A percentile compares a stretch with the other conserved stretches of the same genome.
These are phyloP conservation scores for Syzygium jambos DNA, from an alignment of 345 rosid species.

Conservation along the genomic window DNA sequence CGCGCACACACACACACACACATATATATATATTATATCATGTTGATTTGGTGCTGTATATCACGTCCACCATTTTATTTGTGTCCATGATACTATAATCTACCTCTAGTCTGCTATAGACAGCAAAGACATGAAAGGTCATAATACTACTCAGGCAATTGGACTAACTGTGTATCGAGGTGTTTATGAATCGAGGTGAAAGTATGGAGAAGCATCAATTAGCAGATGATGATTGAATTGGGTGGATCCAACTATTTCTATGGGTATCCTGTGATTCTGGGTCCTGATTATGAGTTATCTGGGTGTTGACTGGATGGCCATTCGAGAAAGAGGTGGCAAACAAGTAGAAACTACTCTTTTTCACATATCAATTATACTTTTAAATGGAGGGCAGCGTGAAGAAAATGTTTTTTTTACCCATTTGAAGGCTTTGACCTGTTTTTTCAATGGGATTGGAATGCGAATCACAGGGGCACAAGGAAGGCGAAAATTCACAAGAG, in stretches of 20 bases:
- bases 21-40: background rate
- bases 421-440: background rate
- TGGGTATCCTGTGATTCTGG: background rate
- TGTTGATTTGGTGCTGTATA: background rate
- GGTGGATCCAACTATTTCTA: background rate
- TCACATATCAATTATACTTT: background rate
- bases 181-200: background rate
- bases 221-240: background rate
- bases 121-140: background rate
- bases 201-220: background rate
- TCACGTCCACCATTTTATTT: background rate
- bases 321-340: background rate
- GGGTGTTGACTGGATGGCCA: background rate
- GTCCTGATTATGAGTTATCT: background rate
- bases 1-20: too few relatives aligned
- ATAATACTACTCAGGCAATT: background rate
- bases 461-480: background rate
- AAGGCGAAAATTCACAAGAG: background rate
- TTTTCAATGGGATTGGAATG: background rate
- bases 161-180: background rate
- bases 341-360: background rate
- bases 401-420: background rate
- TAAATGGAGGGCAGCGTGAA: background rate
- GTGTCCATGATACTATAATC: background rate
- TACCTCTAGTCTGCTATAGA: background rate